A percentile compares a stretch with the other conserved stretches of the same genome.
These are phyloP conservation scores for Penicillium sp. DNA, from an alignment of 2,329 filamentous ascomycete species.

Conservation along the genomic window DNA sequence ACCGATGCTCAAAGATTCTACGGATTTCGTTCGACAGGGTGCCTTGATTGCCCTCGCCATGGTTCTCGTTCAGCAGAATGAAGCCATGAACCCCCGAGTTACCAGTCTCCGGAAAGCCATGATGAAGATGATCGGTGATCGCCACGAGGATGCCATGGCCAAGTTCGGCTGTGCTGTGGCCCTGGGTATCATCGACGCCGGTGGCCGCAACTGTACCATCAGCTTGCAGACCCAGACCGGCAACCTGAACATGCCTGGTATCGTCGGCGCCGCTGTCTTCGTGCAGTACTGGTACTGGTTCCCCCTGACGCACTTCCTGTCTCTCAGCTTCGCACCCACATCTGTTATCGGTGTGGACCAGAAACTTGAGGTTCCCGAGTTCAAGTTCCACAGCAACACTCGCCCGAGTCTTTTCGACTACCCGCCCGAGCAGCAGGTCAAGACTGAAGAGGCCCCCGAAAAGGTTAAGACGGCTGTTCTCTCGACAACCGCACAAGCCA, in stretches of 20 bases:
- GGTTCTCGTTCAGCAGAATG: slow-evolving; percentile 99
- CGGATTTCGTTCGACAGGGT: slow-evolving; percentile 95
- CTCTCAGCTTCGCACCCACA: slow-evolving; percentile 92
- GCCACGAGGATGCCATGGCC: slow-evolving; percentile 98
- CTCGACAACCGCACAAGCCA: slow-evolving; percentile 94
- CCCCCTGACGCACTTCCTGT: slow-evolving; percentile 95
- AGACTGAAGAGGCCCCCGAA: slow-evolving; percentile 86
- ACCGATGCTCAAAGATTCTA: slow-evolving; percentile 99
- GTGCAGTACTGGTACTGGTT: slow-evolving; percentile 99
- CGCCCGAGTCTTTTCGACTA: slow-evolving; percentile 96
- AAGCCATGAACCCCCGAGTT: slow-evolving; percentile 97
- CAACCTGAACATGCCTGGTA: slow-evolving; percentile 96
- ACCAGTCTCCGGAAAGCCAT: slow-evolving; percentile 84
- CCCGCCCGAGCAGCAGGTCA: slow-evolving; percentile 91
- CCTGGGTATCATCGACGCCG: slow-evolving; percentile 94
- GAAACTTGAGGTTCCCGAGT: slow-evolving; percentile 83
- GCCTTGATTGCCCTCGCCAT: slow-evolving; percentile 90
- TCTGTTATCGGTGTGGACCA: slow-evolving; percentile 92
- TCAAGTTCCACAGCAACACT: slow-evolving; percentile 94
- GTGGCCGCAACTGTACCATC: slow-evolving; percentile 96
- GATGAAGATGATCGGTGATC: slow-evolving; percentile 86
- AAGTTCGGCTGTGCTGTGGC: slow-evolving; percentile 95
- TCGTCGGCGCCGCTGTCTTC: slow-evolving; percentile 96
- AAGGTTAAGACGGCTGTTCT: slow-evolving; percentile 92
- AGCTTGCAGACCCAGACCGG: slow-evolving; percentile 95